Conservation (phyloP, 2,329 filamentous ascomycete genomes). For the Dothistroma pini region DNA sequence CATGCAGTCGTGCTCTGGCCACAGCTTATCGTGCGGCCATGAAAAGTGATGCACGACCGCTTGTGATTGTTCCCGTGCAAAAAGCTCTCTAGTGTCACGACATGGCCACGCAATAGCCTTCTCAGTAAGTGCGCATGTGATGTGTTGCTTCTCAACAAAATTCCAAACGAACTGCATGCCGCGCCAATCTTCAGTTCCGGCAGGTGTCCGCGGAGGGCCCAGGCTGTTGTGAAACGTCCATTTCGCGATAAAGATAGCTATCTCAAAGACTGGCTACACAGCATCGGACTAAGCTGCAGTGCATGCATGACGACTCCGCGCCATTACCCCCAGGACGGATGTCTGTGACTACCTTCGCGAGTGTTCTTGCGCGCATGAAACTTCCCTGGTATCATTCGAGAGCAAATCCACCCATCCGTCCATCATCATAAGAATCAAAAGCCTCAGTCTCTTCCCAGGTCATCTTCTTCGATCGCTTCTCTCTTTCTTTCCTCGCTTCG, state of each 20-base stretch:
- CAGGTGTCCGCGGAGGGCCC: slow-evolving; percentile 8
- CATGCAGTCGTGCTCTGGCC: background rate
- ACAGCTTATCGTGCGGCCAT: background rate
- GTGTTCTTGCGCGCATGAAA: background rate
- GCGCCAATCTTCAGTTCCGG: slow-evolving; percentile 7
- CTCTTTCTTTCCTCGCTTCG: background rate
- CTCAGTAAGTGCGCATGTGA: background rate
- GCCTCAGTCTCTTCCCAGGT: background rate
- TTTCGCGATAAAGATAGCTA: slow-evolving; percentile 11
- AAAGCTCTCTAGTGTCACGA: background rate
- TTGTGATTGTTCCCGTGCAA: background rate
- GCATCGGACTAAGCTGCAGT: slow-evolving; percentile 2
- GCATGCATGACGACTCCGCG: background rate
- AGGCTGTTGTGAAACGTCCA: slow-evolving; percentile 12
- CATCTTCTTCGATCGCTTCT: background rate
- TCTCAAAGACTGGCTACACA: slow-evolving; percentile 6
- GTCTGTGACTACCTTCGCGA: background rate
- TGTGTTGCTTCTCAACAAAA: background rate
- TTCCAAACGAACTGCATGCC: background rate
- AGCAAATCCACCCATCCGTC: background rate
- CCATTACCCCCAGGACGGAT: background rate
- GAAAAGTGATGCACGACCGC: background rate
- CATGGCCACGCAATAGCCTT: background rate
- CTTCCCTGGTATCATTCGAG: background rate
- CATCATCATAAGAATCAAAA: background rate